These are phyloP conservation scores for Pittosporum tobira DNA, from an alignment of 129 eudicot genomes.

Conservation along the genomic window DNA sequence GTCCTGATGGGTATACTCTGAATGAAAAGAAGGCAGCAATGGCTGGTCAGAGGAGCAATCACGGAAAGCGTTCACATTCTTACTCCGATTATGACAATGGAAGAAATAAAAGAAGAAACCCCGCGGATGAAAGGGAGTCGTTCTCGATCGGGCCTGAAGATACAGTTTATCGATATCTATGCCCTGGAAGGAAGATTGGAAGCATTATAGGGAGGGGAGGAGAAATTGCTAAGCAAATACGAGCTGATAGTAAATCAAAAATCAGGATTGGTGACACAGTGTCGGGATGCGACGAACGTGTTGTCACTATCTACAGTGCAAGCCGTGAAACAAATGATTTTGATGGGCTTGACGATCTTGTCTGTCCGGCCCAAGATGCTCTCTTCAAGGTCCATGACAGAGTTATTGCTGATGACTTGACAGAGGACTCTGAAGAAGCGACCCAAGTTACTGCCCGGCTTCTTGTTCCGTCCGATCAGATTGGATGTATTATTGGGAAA, in stretches of 20 bases:
- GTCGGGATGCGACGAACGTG: slow-evolving; percentile 74
- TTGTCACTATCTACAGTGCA: slow-evolving; percentile 71
- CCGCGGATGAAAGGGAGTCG: slow-evolving; percentile 47
- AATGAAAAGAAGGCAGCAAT: slow-evolving; percentile 21
- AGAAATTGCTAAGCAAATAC: slow-evolving; percentile 84
- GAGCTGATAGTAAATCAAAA: slow-evolving; percentile 72
- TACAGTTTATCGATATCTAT: slow-evolving; percentile 87
- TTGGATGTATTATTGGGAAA: slow-evolving; percentile 92
- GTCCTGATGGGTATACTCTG: slow-evolving; percentile 10
- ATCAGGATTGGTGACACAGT: slow-evolving; percentile 94
- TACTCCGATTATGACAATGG: slow-evolving; percentile 65
- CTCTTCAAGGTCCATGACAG: slow-evolving; percentile 82
- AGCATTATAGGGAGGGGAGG: slow-evolving; percentile 98
- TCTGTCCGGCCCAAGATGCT: slow-evolving; percentile 90
- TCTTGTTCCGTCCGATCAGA: slow-evolving; percentile 92
- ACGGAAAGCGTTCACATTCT: slow-evolving; percentile 79
- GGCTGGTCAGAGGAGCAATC: slow-evolving; percentile 85
- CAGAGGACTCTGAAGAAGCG: slow-evolving; percentile 46
- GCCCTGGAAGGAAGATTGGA: slow-evolving; percentile 80
- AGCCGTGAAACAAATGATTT: slow-evolving; percentile 85
- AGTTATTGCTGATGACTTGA: slow-evolving; percentile 67
- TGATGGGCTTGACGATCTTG: slow-evolving; percentile 49
- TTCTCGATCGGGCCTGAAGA: slow-evolving; percentile 71
- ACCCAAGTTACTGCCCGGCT: slow-evolving; percentile 57
- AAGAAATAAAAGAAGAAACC: slow-evolving; percentile 53